These are phyloP conservation scores for Aspergillus clavatus DNA, from an alignment of 2,329 filamentous ascomycete genomes.

Conservation along the genomic window DNA sequence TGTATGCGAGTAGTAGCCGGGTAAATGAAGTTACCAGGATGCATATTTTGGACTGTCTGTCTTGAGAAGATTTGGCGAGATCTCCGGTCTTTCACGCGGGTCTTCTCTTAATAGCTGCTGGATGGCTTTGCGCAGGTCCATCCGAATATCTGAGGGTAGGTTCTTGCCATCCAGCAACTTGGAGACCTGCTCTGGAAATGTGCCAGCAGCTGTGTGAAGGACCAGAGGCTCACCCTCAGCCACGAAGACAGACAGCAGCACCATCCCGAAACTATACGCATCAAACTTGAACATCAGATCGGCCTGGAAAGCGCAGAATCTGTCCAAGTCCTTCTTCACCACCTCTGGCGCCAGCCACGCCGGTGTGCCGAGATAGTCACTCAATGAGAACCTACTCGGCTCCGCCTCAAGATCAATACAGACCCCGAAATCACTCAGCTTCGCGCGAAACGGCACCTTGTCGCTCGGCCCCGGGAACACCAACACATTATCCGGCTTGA, in stretches of 20 bases:
- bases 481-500: constrained; percentile 29
- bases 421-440: constrained; percentile 28
- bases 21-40: constrained; percentile 17
- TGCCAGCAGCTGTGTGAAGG: constrained; percentile 9
- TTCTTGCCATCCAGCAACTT: constrained; percentile 11
- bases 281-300: constrained; percentile 26
- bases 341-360: constrained; percentile 24
- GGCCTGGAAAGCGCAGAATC: constrained; percentile 14
- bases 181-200: constrained; percentile 10
- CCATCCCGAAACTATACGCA: constrained; percentile 24
- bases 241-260: constrained; percentile 22
- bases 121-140: constrained; percentile 16
- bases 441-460: constrained; percentile 22
- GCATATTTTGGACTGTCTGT: constrained; percentile 15
- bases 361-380: constrained; percentile 23
- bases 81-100: constrained; percentile 17
- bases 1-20: neutral
- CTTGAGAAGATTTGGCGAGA: constrained; percentile 17
- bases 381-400: constrained; percentile 14
- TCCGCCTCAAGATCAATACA: constrained; percentile 24
- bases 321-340: constrained; percentile 6
- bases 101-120: constrained; percentile 19
- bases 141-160: constrained; percentile 16
- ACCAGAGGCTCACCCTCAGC: constrained; percentile 11
- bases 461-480: constrained; percentile 18